phyloP scores from a whole-genome alignment of 2,329 filamentous ascomycete genomes.

The Aspergillus sojae region DNA sequence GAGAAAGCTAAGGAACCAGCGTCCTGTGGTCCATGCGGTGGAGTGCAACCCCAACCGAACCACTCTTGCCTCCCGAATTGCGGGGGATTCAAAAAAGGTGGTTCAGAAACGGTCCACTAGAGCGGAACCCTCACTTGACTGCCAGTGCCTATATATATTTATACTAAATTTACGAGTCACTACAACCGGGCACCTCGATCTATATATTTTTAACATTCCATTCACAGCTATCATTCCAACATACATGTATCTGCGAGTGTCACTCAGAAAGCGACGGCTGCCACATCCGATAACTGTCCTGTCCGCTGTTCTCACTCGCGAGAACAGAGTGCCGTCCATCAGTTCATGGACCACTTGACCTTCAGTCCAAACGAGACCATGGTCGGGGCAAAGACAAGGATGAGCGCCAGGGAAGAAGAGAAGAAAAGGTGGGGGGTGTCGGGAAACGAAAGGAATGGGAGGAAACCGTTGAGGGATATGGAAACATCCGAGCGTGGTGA shows the following conservation, averaged over 20 bases:
- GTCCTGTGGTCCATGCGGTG: background rate
- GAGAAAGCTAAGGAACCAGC: background rate
- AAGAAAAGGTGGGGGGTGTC: conserved; percentile 9
- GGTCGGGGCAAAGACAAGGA: conserved; percentile 17
- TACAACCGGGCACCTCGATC: background rate
- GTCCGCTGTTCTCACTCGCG: background rate
- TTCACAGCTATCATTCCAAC: conserved; percentile 22
- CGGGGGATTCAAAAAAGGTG: background rate
- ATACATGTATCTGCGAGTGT: conserved; percentile 25
- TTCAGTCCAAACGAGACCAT: background rate
- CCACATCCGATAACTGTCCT: conserved; percentile 29
- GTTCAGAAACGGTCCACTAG: background rate
- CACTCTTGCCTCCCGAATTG: background rate
- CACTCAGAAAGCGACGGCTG: conserved; percentile 37
- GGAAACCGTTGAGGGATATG: conserved; percentile 9
- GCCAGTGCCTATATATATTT: too few species aligned
- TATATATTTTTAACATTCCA: background rate
- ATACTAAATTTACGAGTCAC: background rate
- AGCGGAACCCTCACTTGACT: background rate
- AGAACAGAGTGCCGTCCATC: background rate
- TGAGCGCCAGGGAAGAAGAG: conserved; percentile 34
- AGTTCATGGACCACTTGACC: background rate
- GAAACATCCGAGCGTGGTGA: conserved; percentile 10
- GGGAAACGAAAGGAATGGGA: background rate
- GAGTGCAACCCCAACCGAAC: background rate